Evolutionary conservation across 305 asterid genomes (phyloP), one percentile per base, ranked within the genome.

Genomic region (Plantago rigida): DNA sequence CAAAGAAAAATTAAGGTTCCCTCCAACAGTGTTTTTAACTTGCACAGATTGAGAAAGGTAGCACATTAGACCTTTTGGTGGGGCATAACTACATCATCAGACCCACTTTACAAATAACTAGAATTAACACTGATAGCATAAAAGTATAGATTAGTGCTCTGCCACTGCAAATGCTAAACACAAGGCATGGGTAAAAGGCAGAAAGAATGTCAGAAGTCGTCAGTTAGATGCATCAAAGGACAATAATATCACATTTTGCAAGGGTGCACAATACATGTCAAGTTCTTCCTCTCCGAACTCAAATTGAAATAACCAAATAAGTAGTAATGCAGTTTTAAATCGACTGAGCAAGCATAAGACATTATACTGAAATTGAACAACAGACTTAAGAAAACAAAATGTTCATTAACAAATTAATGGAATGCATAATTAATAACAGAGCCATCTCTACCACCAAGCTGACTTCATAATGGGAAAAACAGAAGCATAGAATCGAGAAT

Each of bases 1-100:
- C 64, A 47, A 61, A 56, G 36, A 57, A 5, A 36, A 36, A 36
- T 36, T 7, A 36, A 36, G 44, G 44, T 36, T 36, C 44, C 11
- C 44, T 36, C 10, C 39, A 31, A 31, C 50, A 62, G 26, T 63
- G 22, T 17, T 15, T 7, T 15, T 3, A 1, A 8, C 8, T 47
- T 31, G 39, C 39, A 19, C 19, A 17, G 1, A 19, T 51, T 17
- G 5, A 22, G 22, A 50, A 51, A 13, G 13, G 5, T 14, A 51
- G 1, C n/a, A 51, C n/a, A 12, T 19, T n/a, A 51, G 22, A 14
- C 31, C 36, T 9, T 3, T 51, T 5, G 53, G 9, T 4, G 26
- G 11, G 53, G 44, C 44, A 36, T 36, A 8, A 36, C 44, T 6
- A 36, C 9, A 36, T 5, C 11, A 36, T 36, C 44, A 36, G 44